Evolutionary conservation across 2,329 filamentous ascomycete genomes (phyloP).

Genomic region (Bipolaris bicolor): DNA sequence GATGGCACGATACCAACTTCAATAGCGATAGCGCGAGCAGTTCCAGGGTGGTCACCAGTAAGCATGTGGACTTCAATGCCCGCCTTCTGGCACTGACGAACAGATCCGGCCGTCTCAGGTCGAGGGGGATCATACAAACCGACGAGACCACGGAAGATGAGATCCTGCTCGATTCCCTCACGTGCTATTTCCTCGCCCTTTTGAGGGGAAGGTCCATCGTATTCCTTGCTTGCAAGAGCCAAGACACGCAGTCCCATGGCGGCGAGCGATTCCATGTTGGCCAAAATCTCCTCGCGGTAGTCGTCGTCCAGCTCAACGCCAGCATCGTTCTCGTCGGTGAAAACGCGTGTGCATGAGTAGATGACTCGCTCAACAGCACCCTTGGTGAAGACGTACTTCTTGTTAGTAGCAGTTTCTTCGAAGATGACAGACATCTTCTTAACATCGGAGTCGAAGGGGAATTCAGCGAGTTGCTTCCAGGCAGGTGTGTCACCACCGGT

Average conservation of each 20-base stretch:
- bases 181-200: constrained; percentile 60
- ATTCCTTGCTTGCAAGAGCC: constrained; percentile 63
- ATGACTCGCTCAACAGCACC: constrained; percentile 74
- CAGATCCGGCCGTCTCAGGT: constrained; percentile 70
- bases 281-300: constrained; percentile 63
- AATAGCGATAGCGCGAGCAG: constrained; percentile 49
- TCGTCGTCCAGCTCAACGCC: constrained; percentile 57
- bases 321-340: constrained; percentile 47
- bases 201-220: constrained; percentile 43
- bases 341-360: constrained; percentile 63
- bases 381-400: constrained; percentile 63
- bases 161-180: constrained; percentile 67
- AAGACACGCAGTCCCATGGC: constrained; percentile 72
- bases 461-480: constrained; percentile 62
- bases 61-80: constrained; percentile 59
- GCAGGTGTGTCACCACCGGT: constrained; percentile 8
- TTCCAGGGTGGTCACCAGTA: constrained; percentile 54
- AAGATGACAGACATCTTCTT: constrained; percentile 79
- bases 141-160: constrained; percentile 78
- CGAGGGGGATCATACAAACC: constrained; percentile 88
- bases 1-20: constrained; percentile 55
- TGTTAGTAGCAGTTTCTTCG: constrained; percentile 41
- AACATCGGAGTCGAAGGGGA: constrained; percentile 73
- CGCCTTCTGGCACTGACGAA: constrained; percentile 53
- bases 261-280: constrained; percentile 72